Evolutionary conservation across 192 early-diverging fungal genomes (phyloP).

Genomic region (Phlyctochytrium arcticum): DNA sequence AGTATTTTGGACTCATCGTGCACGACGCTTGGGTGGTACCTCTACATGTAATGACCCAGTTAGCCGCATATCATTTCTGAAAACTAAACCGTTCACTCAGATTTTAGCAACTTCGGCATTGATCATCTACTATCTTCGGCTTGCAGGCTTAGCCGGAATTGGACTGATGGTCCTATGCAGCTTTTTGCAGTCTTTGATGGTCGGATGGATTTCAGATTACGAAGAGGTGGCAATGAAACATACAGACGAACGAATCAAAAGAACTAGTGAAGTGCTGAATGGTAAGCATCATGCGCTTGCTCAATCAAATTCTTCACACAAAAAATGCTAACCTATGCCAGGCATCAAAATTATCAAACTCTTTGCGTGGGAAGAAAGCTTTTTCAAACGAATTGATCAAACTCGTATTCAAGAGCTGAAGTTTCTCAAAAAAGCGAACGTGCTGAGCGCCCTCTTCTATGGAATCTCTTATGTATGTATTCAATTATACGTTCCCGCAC

Average conservation of each 20-base stretch:
- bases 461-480: background rate
- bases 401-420: constrained; percentile 71
- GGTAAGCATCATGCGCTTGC: background rate
- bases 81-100: background rate
- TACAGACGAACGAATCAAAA: background rate
- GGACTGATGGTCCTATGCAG: constrained; percentile 2
- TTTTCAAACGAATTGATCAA: constrained; percentile 59
- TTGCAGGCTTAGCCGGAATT: background rate
- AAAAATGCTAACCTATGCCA: background rate
- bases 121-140: background rate
- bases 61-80: background rate
- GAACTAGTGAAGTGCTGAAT: background rate
- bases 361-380: constrained; percentile 85
- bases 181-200: background rate
- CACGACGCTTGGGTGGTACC: background rate
- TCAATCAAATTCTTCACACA: background rate
- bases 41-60: background rate
- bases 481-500: too few species aligned
- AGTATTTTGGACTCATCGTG: background rate
- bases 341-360: constrained; percentile 93
- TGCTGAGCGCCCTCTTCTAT: constrained; percentile 28
- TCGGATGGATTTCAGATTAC: background rate
- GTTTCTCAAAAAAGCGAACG: constrained; percentile 66
- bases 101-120: background rate
- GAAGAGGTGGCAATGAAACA: background rate